These are phyloP conservation scores for Cystobasidium ongulense DNA, from an alignment of 768 basidiomycete genomes.

Conservation along the genomic window DNA sequence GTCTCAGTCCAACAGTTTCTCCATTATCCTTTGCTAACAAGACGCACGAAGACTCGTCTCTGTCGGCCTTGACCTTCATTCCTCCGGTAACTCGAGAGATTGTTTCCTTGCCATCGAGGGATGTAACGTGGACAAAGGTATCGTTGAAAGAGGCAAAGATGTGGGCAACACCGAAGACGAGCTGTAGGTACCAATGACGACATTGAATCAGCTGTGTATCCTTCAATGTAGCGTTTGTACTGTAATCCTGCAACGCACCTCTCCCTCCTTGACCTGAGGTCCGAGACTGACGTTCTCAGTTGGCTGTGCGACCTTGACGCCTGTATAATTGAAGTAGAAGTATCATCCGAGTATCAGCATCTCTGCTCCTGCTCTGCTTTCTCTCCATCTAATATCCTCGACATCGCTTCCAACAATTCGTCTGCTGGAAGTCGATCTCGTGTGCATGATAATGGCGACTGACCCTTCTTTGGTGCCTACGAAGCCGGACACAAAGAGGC, in stretches of 20 bases:
- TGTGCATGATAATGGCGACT: background rate
- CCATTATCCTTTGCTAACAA: constrained; percentile 34
- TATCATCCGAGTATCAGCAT: background rate
- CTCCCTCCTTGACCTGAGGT: constrained; percentile 90
- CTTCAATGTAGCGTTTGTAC: background rate
- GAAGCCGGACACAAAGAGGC: background rate
- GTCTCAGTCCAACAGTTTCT: background rate
- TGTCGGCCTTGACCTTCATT: constrained; percentile 99
- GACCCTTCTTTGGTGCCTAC: constrained; percentile 31
- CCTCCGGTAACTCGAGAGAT: constrained; percentile 97
- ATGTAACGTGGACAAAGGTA: constrained; percentile 98
- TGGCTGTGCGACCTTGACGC: constrained; percentile 22
- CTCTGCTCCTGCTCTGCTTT: background rate
- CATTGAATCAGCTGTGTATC: constrained; percentile 2
- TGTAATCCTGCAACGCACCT: constrained; percentile 65
- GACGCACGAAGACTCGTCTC: constrained; percentile 98
- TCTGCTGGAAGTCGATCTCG: background rate
- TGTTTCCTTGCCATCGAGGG: constrained; percentile 97
- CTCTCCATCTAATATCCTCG: background rate
- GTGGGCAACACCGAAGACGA: constrained; percentile 69
- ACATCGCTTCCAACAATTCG: background rate
- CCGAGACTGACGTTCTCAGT: constrained; percentile 65
- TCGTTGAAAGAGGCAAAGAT: constrained; percentile 99
- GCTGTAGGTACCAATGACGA: background rate
- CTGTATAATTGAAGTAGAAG: constrained; percentile 3